phyloP scores from a whole-genome alignment of 2,329 filamentous ascomycete species.

The Diplodia sapinea region DNA sequence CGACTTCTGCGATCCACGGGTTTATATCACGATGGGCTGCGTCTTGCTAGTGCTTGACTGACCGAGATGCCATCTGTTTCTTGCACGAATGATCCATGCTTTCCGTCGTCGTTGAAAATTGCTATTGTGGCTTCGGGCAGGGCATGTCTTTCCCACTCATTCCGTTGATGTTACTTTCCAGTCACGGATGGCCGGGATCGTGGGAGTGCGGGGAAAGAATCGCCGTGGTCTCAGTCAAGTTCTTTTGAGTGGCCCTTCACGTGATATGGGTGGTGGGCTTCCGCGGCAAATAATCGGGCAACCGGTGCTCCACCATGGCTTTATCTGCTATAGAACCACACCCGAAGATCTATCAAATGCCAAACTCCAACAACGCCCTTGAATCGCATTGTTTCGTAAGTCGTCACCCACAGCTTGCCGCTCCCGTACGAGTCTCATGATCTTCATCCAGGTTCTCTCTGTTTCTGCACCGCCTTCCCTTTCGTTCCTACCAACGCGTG shows the following conservation, averaged over 20 bases:
- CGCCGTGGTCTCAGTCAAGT: not conserved
- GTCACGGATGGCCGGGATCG: not conserved
- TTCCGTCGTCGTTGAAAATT: not conserved
- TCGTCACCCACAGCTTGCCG: not conserved
- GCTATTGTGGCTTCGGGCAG: not conserved
- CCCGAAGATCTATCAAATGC: not conserved
- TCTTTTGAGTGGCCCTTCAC: not conserved
- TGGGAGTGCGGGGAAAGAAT: not conserved
- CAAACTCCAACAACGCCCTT: not conserved
- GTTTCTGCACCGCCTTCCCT: not conserved
- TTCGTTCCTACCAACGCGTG: not conserved
- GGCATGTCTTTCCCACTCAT: not conserved
- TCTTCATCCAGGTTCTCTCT: not conserved
- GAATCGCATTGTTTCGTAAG: slow-evolving; percentile 13
- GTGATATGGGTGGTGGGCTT: not conserved
- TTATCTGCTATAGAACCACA: not conserved
- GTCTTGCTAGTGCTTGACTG: not conserved
- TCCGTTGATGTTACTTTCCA: not conserved
- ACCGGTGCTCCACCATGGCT: not conserved
- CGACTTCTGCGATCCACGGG: not conserved
- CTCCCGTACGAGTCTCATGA: not conserved
- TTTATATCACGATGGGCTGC: not conserved
- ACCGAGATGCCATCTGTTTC: not conserved
- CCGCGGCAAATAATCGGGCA: not conserved
- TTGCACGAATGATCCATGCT: not conserved